Evolutionary conservation across 2,329 filamentous ascomycete genomes (phyloP), one percentile per base, ranked within the genome.

Genomic region (Xylariaceae sp.): DNA sequence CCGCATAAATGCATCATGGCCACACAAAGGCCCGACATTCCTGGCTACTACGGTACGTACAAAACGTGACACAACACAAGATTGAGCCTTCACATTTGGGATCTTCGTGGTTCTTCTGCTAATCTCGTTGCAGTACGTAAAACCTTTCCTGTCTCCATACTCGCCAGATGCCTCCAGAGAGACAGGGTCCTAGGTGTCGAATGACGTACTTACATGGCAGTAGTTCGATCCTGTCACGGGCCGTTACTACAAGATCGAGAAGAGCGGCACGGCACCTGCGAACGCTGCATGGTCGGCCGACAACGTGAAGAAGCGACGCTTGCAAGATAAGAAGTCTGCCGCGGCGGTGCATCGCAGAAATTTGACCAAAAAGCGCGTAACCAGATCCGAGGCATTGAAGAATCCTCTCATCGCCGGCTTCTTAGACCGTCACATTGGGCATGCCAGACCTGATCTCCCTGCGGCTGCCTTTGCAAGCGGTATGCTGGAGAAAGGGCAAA

Each of bases 241-340:
- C 29, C 83, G 78, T 49, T 87, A 86, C 55, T 87, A 86, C 62
- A 82, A 79, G 52, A 75, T 87, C 37, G 77, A 84, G 56, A 73
- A 71, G 34, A 69, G 76, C 30, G 69, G 74, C 41, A 70, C 69
- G 13, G 77, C 78, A 1, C 71, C 78, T 0, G 48, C 65, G 2
- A 62, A 60, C 7, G 67, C 74, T 0, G 62, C 69, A 13, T 85
- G 81, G 65, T 79, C 80, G 8, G 64, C 69, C n/a, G 67, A 76
- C 34, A 71, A 72, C 6, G 75, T 84, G 42, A 82, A 78, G 61
- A 70, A 69, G 49, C 77, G 77, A 39, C 72, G 72, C 45, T 47
- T 66, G 3, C 66, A 74, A 24, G 66, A 74, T 28, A 58, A 66
- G 40, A 60, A 60, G 17, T 58, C 60, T 4, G 55, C 54, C 1